Evolutionary conservation across 1,284 basidiomycete genomes (phyloP).

Genomic region (Salmacisia buchloeana): DNA sequence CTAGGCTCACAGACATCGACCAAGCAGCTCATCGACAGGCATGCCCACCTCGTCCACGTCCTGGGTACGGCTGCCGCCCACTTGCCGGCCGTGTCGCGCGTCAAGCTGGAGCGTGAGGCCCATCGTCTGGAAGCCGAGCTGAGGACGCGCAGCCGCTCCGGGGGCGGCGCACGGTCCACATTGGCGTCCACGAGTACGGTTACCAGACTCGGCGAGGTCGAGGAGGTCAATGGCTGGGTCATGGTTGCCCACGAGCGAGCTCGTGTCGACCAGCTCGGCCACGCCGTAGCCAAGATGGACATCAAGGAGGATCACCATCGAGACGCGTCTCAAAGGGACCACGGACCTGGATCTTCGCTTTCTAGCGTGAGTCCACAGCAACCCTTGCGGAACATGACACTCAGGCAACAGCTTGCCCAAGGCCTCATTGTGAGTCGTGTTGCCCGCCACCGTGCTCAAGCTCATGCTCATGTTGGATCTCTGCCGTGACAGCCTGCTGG

Average conservation of each 20-base stretch:
- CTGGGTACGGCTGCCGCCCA: not conserved
- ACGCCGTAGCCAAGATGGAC: not conserved
- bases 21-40: not conserved
- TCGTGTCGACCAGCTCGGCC: not conserved
- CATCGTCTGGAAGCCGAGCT: too few relatives aligned
- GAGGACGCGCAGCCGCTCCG: too few relatives aligned
- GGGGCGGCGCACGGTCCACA: too few relatives aligned
- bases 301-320: not conserved
- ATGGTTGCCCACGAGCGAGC: not conserved
- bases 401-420: not conserved
- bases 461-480: not conserved
- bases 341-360: too few relatives aligned
- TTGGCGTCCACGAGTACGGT: not conserved
- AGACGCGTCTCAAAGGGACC: too few relatives aligned
- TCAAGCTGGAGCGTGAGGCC: too few relatives aligned
- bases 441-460: not conserved
- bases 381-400: too few relatives aligned
- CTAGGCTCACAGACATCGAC: not conserved
- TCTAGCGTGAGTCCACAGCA: too few relatives aligned
- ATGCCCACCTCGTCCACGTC: not conserved
- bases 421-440: not conserved
- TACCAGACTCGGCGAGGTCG: not conserved
- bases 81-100: too few relatives aligned
- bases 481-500: too few relatives aligned
- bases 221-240: not conserved